These are phyloP conservation scores for Suhomyces pyralidae DNA, from an alignment of 805 yeast species.

Conservation along the genomic window DNA sequence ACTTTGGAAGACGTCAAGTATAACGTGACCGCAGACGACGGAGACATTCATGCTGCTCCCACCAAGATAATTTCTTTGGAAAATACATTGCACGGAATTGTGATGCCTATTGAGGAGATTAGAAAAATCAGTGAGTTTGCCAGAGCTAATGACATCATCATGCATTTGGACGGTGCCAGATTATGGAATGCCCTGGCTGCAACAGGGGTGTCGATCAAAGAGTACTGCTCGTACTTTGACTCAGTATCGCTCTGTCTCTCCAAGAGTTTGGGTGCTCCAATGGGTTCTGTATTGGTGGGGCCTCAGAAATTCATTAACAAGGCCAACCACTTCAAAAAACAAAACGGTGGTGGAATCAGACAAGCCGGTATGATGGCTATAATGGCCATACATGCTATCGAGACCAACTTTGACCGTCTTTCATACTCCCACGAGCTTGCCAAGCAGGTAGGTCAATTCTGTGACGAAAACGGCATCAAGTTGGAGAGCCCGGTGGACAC, in stretches of 20 bases:
- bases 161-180: constrained; percentile 96
- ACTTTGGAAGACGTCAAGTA: constrained; percentile 76
- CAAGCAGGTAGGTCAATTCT: constrained; percentile 50
- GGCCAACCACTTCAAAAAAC: constrained; percentile 85
- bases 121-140: constrained; percentile 70
- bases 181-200: constrained; percentile 86
- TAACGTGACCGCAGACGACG: constrained; percentile 65
- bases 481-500: constrained; percentile 78
- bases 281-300: constrained; percentile 86
- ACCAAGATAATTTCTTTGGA: constrained; percentile 82
- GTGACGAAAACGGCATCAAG: constrained; percentile 50
- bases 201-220: constrained; percentile 62
- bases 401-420: constrained; percentile 64
- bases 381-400: constrained; percentile 79
- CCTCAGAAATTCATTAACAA: constrained; percentile 52
- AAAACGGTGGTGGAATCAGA: constrained; percentile 90
- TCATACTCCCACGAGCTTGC: constrained; percentile 50
- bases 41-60: constrained; percentile 86
- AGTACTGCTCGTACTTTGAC: constrained; percentile 77
- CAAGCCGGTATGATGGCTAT: constrained; percentile 79
- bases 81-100: constrained; percentile 81
- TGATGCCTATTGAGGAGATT: constrained; percentile 79
- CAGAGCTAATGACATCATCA: constrained; percentile 48
- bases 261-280: constrained; percentile 89
- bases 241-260: constrained; percentile 88